Base-by-base conservation (phyloP, 257 asterid genomes). In the Forsythia suspensa region DNA sequence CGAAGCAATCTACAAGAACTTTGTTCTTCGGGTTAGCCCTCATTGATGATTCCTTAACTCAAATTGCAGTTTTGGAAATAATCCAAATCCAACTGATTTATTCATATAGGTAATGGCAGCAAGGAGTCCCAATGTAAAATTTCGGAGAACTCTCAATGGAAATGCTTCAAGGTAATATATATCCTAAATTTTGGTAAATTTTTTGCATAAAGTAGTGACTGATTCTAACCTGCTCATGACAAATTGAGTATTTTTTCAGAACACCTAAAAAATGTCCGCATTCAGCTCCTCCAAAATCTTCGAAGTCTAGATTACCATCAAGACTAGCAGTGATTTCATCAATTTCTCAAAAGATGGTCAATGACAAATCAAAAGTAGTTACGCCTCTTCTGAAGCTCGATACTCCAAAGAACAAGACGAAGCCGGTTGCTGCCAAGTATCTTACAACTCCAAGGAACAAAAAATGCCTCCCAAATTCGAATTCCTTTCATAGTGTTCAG, bases 91-190 rank as follows among this genome's bases (percentile, higher is more conserved):
- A 51, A 38, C 65, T n/a, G 74, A 65, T 76, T 76, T 80, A 6
- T 42, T 73, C 69, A 4, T 69, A 36, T 90, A 96, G 99, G 99
- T 91, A 59, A 96, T 90, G 98, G 97, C 98, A 77, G 99, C 99
- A 34, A 91, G 98, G 73, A 96, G 99, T 78, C 98, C 99, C 37
- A 94, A 94, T 80, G 88, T 92, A 48, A 86, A 82, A 84, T 87
- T 92, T 78, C 91, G 90, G 42, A 91, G 84, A 85, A 89, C 96
- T 55, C 90, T 96, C 9, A 91, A 85, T 55, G 87, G 92, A 84
- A 87, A 87, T 76, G 82, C 91, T 71, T 86, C 92, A 59, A 85
- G 95, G 99, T 96, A 66, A 74, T n/a, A 16, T 24, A 43, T 18
- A 71, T 10, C 11, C 6, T 72, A 29, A 24, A 29, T 72, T 72